These are phyloP conservation scores for Stagonosporopsis cucurbitacearum DNA, from an alignment of 2,329 filamentous ascomycete species.

Conservation along the genomic window DNA sequence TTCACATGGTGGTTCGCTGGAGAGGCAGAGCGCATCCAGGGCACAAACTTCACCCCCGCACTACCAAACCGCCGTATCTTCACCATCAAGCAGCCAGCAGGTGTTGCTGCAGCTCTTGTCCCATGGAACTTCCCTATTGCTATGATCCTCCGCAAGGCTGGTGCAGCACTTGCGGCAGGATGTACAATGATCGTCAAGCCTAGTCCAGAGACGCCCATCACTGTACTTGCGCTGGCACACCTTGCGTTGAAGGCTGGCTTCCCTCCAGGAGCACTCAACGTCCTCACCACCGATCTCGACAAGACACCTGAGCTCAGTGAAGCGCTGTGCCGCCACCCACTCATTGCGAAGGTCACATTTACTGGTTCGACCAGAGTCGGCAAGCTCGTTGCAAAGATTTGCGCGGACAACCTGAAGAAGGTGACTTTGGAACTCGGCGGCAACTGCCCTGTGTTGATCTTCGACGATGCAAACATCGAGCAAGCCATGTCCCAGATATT, in stretches of 20 bases:
- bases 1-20: constrained; percentile 62
- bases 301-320: constrained; percentile 62
- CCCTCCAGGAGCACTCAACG: constrained; percentile 65
- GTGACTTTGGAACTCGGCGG: constrained; percentile 69
- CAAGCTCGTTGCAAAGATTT: constrained; percentile 67
- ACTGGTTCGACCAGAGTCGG: constrained; percentile 65
- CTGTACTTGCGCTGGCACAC: constrained; percentile 47
- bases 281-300: constrained; percentile 65
- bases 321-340: constrained; percentile 62
- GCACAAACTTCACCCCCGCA: constrained; percentile 65
- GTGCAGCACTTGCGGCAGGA: constrained; percentile 72
- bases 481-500: constrained; percentile 57
- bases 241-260: constrained; percentile 54
- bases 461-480: constrained; percentile 68
- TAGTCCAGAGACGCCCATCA: constrained; percentile 51
- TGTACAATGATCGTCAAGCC: constrained; percentile 71
- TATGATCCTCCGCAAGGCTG: constrained; percentile 71
- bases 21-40: constrained; percentile 66
- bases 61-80: constrained; percentile 69
- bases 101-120: constrained; percentile 71
- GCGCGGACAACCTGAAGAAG: constrained; percentile 67
- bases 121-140: constrained; percentile 77
- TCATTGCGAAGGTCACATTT: constrained; percentile 68
- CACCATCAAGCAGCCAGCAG: constrained; percentile 77
- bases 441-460: constrained; percentile 70